These are phyloP conservation scores for Aspergillus sp. DNA, from an alignment of 2,329 filamentous ascomycete genomes.

Conservation along the genomic window DNA sequence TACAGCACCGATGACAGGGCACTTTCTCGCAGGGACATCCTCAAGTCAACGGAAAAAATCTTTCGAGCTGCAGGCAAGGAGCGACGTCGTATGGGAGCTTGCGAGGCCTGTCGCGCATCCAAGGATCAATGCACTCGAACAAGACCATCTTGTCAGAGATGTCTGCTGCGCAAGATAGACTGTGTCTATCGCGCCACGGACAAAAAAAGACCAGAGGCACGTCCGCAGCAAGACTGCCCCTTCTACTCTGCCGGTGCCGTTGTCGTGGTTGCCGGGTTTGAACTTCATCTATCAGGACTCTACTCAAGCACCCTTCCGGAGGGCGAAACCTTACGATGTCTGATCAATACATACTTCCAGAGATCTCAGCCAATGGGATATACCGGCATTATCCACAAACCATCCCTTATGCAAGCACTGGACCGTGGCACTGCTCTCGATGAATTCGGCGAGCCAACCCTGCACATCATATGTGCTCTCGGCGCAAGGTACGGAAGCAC, in stretches of 20 bases:
- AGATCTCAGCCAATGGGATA: background rate
- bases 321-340: background rate
- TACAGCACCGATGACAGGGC: background rate
- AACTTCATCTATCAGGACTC: background rate
- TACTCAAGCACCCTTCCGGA: background rate
- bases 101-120: background rate
- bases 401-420: background rate
- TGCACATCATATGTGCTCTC: background rate
- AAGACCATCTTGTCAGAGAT: background rate
- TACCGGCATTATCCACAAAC: background rate
- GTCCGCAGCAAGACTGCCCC: background rate
- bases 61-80: background rate
- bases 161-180: background rate
- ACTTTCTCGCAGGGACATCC: background rate
- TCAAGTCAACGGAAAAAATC: background rate
- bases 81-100: background rate
- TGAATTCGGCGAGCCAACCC: background rate
- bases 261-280: background rate
- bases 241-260: background rate
- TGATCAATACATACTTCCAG: background rate
- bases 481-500: background rate
- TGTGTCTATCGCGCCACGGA: background rate
- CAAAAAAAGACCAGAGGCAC: background rate
- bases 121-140: background rate
- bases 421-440: background rate